Base-by-base conservation (phyloP, 2,329 filamentous ascomycete genomes). In the Didymella exigua region DNA sequence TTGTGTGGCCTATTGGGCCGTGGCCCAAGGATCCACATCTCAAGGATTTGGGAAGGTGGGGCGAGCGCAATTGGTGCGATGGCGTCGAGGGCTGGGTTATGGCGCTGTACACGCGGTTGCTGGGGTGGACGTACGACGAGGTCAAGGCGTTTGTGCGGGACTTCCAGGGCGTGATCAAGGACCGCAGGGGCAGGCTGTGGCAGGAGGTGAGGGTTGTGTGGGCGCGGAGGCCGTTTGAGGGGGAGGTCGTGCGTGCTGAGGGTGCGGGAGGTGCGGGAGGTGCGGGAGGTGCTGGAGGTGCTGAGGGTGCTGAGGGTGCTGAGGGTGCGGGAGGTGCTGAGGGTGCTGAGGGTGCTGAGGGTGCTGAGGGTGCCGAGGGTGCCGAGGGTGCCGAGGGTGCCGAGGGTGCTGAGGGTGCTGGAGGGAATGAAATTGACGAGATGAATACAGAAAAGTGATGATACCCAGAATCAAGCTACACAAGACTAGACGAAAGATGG, bases 21-120 rank as follows among this genome's bases (percentile, higher is more conserved):
- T 75, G 73, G 73, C 62, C 66, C 0, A 63, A 61, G 26, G 69
- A 75, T 54, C 52, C 65, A 23, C 59, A 67, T 42, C 52, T 75
- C 11, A 74, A 72, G 54, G 71, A 74, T 21, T 21, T 75, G 46
- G 72, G 72, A 2, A 29, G 67, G 9, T 70, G 76, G 75, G 63
- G 76, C 14, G 61, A 75, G 62, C 46, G 75, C 38, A 75, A 77
- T 53, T 78, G 76, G 75, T 62, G 66, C 40, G 73, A 76, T 36
- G 75, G 75, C 2, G 65, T 78, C 46, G 76, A 78, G 56, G 71
- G 74, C 1, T 78, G 76, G 76, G 62, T 73, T 5, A 66, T 77
- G 65, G 75, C 73, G 31, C 58, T 73, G 41, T 76, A 76, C 54
- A 77, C 75, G n/a, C 38, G 74, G 13, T 46, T 75, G 1, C 50